Base-by-base conservation (phyloP, 352 stramenopile species). In the Globisporangium radiosum region DNA sequence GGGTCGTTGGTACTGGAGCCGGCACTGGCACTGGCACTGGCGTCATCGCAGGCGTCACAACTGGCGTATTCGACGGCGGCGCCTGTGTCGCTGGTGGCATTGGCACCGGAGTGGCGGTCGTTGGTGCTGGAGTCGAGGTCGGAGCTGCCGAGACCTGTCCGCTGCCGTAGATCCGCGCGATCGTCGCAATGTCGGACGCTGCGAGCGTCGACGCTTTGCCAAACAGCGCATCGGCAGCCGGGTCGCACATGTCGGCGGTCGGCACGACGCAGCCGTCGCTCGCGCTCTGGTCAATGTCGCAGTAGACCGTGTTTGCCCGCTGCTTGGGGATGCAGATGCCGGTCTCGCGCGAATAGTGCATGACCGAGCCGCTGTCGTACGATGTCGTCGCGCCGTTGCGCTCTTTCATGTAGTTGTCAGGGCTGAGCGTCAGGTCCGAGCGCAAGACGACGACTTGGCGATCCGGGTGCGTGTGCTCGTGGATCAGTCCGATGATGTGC, bases 401-500 rank as follows among this genome's bases (percentile, higher is more conserved):
- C 42, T 76, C 66, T 52, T 75, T 73, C 58, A 76, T 65, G 63
- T 81, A 81, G 68, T 81, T 81, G 60, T 81, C 71, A 8, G 70
- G 57, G n/a, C 67, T 75, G 40, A 81, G 68, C 15, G 70, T 81
- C 47, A 81, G 61, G 40, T 65, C 59, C 42, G 60, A 61, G n/a
- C 70, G 73, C 25, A 81, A 55, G 43, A 81, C 68, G 17, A 81
- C 66, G 36, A 81, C 68, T 15, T 71, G 59, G n/a, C 73, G 73
- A 40, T 69, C 62, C 38, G 70, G 70, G 56, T 81, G 73, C 57
- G 73, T 78, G 57, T 81, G 73, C 44, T 78, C 72, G 64, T 78
- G 72, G 43, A 76, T 72, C 17, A 81, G 54, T 2, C 72, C 72
- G n/a, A 78, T 54, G 9, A 75, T 37, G 61, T 81, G 70, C 37